phyloP scores from a whole-genome alignment of 2,329 filamentous ascomycete genomes.

The Colletotrichum scovillei region DNA sequence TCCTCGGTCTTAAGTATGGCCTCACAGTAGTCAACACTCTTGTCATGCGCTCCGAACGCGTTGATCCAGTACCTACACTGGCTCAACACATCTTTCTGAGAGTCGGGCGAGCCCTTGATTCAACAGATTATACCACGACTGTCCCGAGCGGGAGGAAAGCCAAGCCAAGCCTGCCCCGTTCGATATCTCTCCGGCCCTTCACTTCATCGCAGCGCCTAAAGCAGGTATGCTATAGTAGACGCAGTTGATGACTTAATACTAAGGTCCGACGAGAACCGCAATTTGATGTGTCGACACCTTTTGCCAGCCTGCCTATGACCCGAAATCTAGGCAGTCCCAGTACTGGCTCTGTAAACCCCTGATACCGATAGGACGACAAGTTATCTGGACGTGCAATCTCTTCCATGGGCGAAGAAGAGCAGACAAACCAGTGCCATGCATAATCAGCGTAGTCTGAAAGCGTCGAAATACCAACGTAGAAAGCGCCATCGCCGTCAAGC shows the following conservation, averaged over 20 bases:
- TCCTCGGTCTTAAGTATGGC: too few relatives aligned
- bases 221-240: rapidly evolving
- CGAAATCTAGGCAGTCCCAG: too few relatives aligned
- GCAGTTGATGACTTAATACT: background rate
- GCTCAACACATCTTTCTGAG: background rate
- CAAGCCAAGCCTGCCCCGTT: too few relatives aligned
- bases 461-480: background rate
- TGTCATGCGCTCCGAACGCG: too few relatives aligned
- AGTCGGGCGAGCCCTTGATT: background rate
- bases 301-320: background rate
- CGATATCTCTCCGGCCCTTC: too few relatives aligned
- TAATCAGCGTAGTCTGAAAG: background rate
- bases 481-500: background rate
- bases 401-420: background rate
- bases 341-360: too few relatives aligned
- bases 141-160: too few relatives aligned
- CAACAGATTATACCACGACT: rapidly evolving
- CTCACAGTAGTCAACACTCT: too few relatives aligned
- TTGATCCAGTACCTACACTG: background rate
- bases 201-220: background rate
- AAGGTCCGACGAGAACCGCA: background rate
- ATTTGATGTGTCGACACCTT: background rate
- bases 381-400: too few relatives aligned
- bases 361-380: background rate
- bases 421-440: background rate